Evolutionary conservation across 2,329 filamentous ascomycete genomes (phyloP), one percentile per base, ranked within the genome.

Genomic region (Ophiocordyceps sinensis): DNA sequence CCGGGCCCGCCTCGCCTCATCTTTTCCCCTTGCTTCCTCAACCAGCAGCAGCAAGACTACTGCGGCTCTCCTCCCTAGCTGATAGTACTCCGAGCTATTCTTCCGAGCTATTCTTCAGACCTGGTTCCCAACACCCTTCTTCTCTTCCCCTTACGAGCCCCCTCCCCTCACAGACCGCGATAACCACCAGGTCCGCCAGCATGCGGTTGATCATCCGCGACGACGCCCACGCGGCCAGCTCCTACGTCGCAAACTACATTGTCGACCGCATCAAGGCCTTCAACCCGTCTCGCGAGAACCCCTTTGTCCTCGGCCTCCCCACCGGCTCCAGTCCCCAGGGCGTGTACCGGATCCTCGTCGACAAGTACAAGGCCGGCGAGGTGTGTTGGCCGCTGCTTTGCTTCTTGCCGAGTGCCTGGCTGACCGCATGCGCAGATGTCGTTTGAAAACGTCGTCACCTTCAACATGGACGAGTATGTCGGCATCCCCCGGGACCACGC

Each of bases 381-480:
- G 68, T 71, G 58, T 44, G 62, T 46, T 12, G 12, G 14, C 10
- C 17, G 19, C 13, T 37, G 31, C 14, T 17, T 14, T 26, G 17
- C n/a, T 17, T 39, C 11, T 8, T 29, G 23, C 8, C 2, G 6
- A 8, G 28, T 3, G 19, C 17, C 10, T 10, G 9, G 37, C 30
- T 28, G 17, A 36, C 56, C 17, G 41, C 10, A 39, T 13, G 5
- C 12, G 5, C 14, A 85, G 56, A 79, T 93, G 53, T 89, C 85
- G 1, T 93, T 93, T 59, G 79, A 81, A 55, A 76, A 93, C 80
- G 84, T 93, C 53, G 75, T 91, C 56, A 93, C 85, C 23, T 93
- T 93, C 70, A 91, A 91, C 63, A 91, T 91, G 85, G 85, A 93
- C 63, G 85, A 93, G 64, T 93, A 93, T 54, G 83, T 91, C 49